Conservation (phyloP, 1,284 basidiomycete genomes). For the Volvariella surrecta region DNA sequence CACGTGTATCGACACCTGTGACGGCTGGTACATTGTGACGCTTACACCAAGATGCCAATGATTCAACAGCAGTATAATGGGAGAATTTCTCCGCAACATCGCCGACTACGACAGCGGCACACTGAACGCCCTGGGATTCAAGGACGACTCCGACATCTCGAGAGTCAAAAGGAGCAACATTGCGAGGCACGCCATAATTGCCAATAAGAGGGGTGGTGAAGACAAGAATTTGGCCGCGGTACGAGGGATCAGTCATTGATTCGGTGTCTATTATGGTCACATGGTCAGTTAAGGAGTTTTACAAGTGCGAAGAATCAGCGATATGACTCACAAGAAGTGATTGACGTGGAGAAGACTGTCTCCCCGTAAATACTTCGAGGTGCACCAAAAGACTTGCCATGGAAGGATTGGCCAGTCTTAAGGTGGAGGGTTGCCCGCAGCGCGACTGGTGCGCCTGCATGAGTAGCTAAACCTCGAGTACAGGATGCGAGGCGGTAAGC, state of each 20-base stretch:
- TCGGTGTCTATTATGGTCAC: constrained; percentile 70
- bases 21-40: constrained; percentile 89
- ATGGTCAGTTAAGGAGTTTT: constrained; percentile 8
- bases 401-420: constrained; percentile 90
- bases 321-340: constrained; percentile 79
- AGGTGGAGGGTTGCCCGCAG: constrained; percentile 86
- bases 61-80: constrained; percentile 92
- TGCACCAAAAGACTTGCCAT: constrained; percentile 86
- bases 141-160: constrained; percentile 87
- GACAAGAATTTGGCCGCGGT: constrained; percentile 95
- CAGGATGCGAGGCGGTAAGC: constrained; percentile 40
- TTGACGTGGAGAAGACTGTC: constrained; percentile 98
- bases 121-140: constrained; percentile 87
- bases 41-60: constrained; percentile 89
- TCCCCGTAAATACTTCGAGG: constrained; percentile 89
- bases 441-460: constrained; percentile 36
- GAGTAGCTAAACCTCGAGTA: constrained; percentile 57
- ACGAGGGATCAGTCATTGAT: constrained; percentile 99
- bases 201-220: constrained; percentile 99
- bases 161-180: constrained; percentile 66
- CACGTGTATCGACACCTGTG: constrained; percentile 96
- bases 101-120: constrained; percentile 87
- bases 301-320: neutral
- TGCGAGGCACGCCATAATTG: constrained; percentile 94
- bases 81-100: constrained; percentile 95